phyloP scores from a whole-genome alignment of 306 rosid genomes.

The Sophora flavescens region DNA sequence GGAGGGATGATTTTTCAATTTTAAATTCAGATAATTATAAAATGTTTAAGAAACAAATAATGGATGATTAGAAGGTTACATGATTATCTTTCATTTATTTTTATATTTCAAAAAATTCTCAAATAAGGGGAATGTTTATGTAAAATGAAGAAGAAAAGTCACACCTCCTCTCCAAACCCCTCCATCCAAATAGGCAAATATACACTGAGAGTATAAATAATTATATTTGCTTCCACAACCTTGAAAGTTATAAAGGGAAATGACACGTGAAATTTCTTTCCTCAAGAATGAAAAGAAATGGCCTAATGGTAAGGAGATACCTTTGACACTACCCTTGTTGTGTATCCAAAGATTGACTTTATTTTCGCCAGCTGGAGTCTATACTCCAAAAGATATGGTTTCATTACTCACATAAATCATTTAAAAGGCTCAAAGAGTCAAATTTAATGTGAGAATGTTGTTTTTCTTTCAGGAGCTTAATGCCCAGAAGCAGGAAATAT shows the following conservation, averaged over 20 bases:
- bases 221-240: constrained; percentile 14
- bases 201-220: not conserved
- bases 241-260: not conserved
- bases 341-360: constrained; percentile 31
- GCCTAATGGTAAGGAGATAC: constrained; percentile 15
- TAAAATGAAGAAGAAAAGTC: not conserved
- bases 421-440: constrained; percentile 36
- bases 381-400: constrained; percentile 27
- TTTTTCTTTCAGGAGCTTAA: constrained; percentile 75
- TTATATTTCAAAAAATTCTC: not conserved
- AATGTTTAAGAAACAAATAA: not conserved
- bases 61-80: not conserved
- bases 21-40: not conserved
- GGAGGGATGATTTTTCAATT: not conserved
- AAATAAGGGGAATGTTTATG: not conserved
- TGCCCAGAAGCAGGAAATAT: constrained; percentile 68
- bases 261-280: not conserved
- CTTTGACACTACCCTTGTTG: not conserved
- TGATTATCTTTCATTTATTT: not conserved
- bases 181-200: not conserved
- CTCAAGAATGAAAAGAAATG: not conserved
- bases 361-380: constrained; percentile 16
- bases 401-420: constrained; percentile 30
- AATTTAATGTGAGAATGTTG: constrained; percentile 34
- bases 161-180: not conserved